Conservation (phyloP, 192 early-diverging fungal genomes). For the Podila epigama region DNA sequence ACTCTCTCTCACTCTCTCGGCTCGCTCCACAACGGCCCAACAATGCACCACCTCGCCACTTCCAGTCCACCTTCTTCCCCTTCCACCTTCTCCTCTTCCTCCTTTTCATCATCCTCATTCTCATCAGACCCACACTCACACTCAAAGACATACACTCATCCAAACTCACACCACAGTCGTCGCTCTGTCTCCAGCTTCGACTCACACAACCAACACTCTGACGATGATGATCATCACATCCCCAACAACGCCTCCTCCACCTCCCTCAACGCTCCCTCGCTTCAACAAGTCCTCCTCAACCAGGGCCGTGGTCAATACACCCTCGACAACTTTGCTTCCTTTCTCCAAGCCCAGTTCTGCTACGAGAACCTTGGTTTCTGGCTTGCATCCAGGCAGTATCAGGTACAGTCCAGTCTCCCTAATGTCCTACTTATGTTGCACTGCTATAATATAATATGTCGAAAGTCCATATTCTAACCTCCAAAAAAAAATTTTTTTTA, state of each 20-base stretch:
- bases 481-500: too few relatives aligned
- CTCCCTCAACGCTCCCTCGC: constrained; percentile 33
- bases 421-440: too few relatives aligned
- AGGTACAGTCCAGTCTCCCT: too few relatives aligned
- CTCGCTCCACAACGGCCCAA: background rate
- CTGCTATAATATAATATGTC: too few relatives aligned
- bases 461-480: background rate
- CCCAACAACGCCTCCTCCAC: constrained; percentile 28
- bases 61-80: background rate
- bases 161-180: constrained; percentile 11
- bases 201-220: constrained; percentile 15
- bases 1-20: background rate
- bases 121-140: too few relatives aligned
- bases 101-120: too few relatives aligned
- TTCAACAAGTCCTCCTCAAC: constrained; percentile 45
- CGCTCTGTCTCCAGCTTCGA: constrained; percentile 39
- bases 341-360: constrained; percentile 47
- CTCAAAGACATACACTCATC: background rate
- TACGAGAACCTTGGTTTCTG: constrained; percentile 52
- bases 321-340: constrained; percentile 46
- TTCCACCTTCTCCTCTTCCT: background rate
- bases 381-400: constrained; percentile 47
- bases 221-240: constrained; percentile 20
- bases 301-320: constrained; percentile 49
- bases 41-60: background rate